Conservation (phyloP, 495 filamentous ascomycete genomes). For the Aspergillus ostianus region DNA sequence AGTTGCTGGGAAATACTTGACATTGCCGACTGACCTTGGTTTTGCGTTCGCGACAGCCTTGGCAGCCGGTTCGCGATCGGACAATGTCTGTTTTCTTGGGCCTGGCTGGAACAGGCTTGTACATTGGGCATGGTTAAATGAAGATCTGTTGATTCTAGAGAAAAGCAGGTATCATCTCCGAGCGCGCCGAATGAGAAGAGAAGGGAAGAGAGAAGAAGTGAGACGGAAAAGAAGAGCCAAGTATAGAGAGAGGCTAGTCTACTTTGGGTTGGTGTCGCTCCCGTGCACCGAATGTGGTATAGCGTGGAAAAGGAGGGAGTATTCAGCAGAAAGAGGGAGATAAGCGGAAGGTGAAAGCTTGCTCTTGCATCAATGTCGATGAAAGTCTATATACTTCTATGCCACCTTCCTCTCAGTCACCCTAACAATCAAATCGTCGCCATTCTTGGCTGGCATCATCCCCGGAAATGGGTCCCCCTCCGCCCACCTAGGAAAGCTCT, state of each 20-base stretch:
- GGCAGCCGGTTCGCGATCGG: slow-evolving; percentile 29
- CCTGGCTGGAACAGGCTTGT: slow-evolving; percentile 25
- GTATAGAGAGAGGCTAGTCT: no score
- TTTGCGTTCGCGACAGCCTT: slow-evolving; percentile 21
- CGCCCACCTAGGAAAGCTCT: background rate
- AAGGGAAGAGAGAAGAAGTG: background rate
- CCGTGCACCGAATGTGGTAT: background rate
- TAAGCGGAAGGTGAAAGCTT: no score
- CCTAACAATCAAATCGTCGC: background rate
- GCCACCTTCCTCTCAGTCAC: background rate
- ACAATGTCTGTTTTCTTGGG: slow-evolving; percentile 30
- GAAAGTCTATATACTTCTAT: background rate
- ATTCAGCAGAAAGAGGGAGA: no score
- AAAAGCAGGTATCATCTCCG: no score
- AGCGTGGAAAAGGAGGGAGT: no score
- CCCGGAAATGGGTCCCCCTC: background rate
- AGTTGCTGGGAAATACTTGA: background rate
- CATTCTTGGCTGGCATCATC: slow-evolving; percentile 2
- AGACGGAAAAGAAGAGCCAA: background rate
- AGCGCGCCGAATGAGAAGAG: background rate
- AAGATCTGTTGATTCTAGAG: background rate
- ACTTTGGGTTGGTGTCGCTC: background rate
- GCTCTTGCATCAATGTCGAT: no score
- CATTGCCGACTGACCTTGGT: slow-evolving; percentile 11
- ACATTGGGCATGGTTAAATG: slow-evolving; percentile 14